These are phyloP conservation scores for Aspergillus vadensis DNA, from an alignment of 2,329 filamentous ascomycete genomes.

Conservation along the genomic window DNA sequence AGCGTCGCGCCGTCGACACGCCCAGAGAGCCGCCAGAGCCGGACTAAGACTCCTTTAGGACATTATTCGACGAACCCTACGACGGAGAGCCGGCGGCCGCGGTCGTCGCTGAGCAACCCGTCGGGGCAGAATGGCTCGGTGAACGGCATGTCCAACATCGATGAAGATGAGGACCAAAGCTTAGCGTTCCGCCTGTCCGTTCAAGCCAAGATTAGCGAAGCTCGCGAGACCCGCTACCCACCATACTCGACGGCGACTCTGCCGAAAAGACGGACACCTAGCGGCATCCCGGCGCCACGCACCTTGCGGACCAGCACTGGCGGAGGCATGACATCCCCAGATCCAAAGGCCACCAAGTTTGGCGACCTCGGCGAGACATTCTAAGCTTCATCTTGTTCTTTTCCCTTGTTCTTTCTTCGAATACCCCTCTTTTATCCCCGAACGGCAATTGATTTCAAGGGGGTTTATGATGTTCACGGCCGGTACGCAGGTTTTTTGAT, in stretches of 20 bases:
- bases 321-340: constrained; percentile 52
- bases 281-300: constrained; percentile 44
- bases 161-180: constrained; percentile 56
- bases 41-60: constrained; percentile 65
- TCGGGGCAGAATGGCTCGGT: constrained; percentile 59
- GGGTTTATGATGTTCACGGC: constrained; percentile 26
- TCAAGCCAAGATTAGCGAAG: constrained; percentile 26
- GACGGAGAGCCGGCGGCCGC: constrained; percentile 59
- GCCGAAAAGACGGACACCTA: constrained; percentile 56
- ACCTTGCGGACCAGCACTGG: constrained; percentile 44
- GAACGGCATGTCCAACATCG: constrained; percentile 57
- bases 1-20: constrained; percentile 50
- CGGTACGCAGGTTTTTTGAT: constrained; percentile 21
- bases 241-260: constrained; percentile 53
- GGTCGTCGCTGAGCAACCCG: constrained; percentile 68
- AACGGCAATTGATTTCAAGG: not conserved
- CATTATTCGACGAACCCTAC: constrained; percentile 54
- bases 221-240: constrained; percentile 40
- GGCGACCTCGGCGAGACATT: constrained; percentile 62
- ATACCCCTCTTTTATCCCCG: constrained; percentile 10
- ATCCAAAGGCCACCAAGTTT: constrained; percentile 50
- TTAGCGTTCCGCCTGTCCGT: constrained; percentile 47
- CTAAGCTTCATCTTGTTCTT: constrained; percentile 33
- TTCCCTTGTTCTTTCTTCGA: constrained; percentile 3
- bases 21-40: constrained; percentile 66